phyloP scores from a whole-genome alignment of 345 rosid genomes.

The Firmiana major region DNA sequence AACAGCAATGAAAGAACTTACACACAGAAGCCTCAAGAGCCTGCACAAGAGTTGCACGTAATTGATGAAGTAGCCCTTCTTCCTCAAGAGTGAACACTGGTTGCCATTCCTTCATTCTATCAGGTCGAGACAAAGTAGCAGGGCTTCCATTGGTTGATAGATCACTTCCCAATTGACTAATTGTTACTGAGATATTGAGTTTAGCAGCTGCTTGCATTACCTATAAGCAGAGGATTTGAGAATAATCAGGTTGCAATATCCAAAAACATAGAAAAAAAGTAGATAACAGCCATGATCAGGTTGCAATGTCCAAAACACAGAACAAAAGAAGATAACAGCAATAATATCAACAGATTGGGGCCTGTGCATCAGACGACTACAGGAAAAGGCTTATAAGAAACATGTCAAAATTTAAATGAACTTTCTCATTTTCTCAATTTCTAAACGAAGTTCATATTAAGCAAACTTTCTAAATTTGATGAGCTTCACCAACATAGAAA shows the following conservation, averaged over 20 bases:
- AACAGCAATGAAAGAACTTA: constrained; percentile 32
- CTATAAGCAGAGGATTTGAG: constrained; percentile 34
- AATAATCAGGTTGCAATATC: not conserved
- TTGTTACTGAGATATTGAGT: constrained; percentile 60
- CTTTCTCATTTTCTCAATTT: not conserved
- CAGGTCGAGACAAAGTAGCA: constrained; percentile 44
- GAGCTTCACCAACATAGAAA: not conserved
- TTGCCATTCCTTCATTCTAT: constrained; percentile 77
- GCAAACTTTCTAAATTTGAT: not conserved
- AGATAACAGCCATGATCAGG: not conserved
- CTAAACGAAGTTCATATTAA: not conserved
- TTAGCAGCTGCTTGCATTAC: constrained; percentile 83
- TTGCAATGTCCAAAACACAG: not conserved
- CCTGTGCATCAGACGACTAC: not conserved
- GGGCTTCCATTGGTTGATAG: constrained; percentile 39
- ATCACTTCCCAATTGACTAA: constrained; percentile 77
- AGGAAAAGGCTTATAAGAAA: not conserved
- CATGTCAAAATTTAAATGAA: not conserved
- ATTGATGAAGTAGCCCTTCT: constrained; percentile 77
- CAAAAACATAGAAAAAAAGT: not conserved
- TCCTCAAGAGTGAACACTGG: constrained; percentile 71
- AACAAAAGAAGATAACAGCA: not conserved
- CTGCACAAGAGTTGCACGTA: constrained; percentile 75
- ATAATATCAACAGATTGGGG: not conserved
- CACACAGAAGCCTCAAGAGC: constrained; percentile 59